These are phyloP conservation scores for Endoconidiophora polonica DNA, from an alignment of 2,329 filamentous ascomycete genomes.

Conservation along the genomic window DNA sequence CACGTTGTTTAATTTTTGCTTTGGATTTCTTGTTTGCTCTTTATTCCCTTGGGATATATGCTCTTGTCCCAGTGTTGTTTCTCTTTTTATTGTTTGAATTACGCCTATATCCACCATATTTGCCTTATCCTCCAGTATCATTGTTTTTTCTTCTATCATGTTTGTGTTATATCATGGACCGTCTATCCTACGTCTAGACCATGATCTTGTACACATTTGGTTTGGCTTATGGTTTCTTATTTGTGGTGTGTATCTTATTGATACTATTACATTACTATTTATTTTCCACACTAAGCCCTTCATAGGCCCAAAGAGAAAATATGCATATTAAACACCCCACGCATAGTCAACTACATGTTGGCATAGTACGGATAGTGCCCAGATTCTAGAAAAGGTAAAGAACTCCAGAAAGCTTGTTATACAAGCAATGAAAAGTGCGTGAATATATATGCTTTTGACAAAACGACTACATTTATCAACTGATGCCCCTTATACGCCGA, in stretches of 20 bases:
- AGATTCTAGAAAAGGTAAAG: no score
- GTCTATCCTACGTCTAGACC: not conserved
- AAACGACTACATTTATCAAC: no score
- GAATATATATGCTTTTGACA: no score
- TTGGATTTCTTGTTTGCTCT: not conserved
- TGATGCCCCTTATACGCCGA: no score
- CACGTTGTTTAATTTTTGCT: not conserved
- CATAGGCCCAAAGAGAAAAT: not conserved
- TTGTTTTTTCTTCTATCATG: not conserved
- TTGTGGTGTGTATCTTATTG: not conserved
- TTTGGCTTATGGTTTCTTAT: not conserved
- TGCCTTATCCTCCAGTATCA: not conserved
- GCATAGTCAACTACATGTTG: no score
- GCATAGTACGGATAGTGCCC: no score
- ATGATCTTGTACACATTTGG: not conserved
- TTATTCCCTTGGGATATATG: not conserved
- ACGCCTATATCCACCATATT: slow-evolving; percentile 1
- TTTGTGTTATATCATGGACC: not conserved
- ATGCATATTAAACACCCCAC: no score
- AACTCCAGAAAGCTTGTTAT: no score
- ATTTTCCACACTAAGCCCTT: not conserved
- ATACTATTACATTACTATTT: not conserved
- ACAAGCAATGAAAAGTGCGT: no score
- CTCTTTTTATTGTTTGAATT: not conserved
- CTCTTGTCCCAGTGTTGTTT: not conserved